Evolutionary conservation across 257 asterid species (phyloP).

Genomic region (Penstemon davidsonii): DNA sequence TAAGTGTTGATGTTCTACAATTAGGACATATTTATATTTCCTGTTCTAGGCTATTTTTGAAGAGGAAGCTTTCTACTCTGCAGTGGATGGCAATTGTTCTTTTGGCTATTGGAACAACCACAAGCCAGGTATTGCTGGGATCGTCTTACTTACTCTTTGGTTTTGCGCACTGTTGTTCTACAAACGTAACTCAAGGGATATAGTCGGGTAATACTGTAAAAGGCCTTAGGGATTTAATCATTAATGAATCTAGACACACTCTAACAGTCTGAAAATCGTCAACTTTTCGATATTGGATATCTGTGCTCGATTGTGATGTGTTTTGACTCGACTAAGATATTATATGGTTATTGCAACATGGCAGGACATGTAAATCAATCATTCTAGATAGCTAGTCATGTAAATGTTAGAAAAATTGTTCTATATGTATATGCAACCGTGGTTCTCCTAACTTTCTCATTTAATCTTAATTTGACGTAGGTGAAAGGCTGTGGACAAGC

Average conservation of each 20-base stretch:
- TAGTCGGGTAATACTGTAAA: background rate
- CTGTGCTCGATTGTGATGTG: conserved; percentile 6
- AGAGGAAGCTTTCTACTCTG: conserved; percentile 93
- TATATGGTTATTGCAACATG: conserved; percentile 21
- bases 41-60: conserved; percentile 84
- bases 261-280: too few species aligned
- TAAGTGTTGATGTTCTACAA: conserved; percentile 28
- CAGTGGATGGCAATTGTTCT: conserved; percentile 95
- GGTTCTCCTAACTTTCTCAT: background rate
- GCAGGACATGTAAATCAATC: too few species aligned
- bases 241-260: too few species aligned
- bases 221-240: background rate
- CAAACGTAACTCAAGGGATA: background rate
- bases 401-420: background rate
- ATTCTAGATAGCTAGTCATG: conserved; percentile 7
- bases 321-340: background rate
- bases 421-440: conserved; percentile 14
- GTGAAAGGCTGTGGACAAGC: conserved; percentile 96
- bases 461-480: conserved; percentile 39
- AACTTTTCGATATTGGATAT: background rate
- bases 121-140: conserved; percentile 71
- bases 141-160: conserved; percentile 21
- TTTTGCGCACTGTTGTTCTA: conserved; percentile 4
- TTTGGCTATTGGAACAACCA: conserved; percentile 94
- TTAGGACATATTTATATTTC: conserved; percentile 34